These are phyloP conservation scores for Fusarium redolens DNA, from an alignment of 2,329 filamentous ascomycete genomes.

Conservation along the genomic window DNA sequence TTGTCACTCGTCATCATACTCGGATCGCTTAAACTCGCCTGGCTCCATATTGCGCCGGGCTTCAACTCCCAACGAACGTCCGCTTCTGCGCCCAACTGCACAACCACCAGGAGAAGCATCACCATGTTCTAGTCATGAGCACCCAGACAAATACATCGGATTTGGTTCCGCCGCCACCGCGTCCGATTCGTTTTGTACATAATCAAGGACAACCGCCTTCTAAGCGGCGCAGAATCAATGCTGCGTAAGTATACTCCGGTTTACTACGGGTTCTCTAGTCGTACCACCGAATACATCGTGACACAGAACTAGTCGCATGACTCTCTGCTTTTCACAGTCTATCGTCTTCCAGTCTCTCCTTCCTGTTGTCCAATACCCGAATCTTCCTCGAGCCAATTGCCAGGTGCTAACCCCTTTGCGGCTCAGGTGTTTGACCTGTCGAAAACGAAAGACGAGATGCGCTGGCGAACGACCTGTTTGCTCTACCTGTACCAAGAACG, in stretches of 20 bases:
- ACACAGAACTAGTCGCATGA: neutral
- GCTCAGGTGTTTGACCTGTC: slow-evolving; percentile 62
- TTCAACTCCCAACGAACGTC: slow-evolving; percentile 14
- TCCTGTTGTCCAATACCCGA: neutral
- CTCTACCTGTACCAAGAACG: slow-evolving; percentile 78
- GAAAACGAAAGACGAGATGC: slow-evolving; percentile 80
- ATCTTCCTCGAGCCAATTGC: neutral
- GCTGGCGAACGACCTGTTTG: slow-evolving; percentile 78
- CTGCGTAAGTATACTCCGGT: slow-evolving; percentile 69
- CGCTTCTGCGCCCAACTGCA: slow-evolving; percentile 25
- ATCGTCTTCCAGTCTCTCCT: neutral
- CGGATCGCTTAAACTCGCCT: slow-evolving; percentile 26
- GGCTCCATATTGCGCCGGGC: slow-evolving; percentile 28
- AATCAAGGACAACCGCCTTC: slow-evolving; percentile 84
- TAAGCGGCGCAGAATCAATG: slow-evolving; percentile 82
- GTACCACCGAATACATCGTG: neutral
- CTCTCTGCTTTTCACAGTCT: neutral
- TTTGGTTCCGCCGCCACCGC: slow-evolving; percentile 56
- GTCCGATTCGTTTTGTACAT: slow-evolving; percentile 82
- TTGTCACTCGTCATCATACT: slow-evolving; percentile 32
- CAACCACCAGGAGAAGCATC: slow-evolving; percentile 36
- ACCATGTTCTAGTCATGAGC: slow-evolving; percentile 59
- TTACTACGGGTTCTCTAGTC: neutral
- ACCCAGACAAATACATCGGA: slow-evolving; percentile 56
- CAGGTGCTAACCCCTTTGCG: slow-evolving; percentile 32